These are phyloP conservation scores for Auricularia cornea DNA, from an alignment of 768 basidiomycete genomes.

Conservation along the genomic window DNA sequence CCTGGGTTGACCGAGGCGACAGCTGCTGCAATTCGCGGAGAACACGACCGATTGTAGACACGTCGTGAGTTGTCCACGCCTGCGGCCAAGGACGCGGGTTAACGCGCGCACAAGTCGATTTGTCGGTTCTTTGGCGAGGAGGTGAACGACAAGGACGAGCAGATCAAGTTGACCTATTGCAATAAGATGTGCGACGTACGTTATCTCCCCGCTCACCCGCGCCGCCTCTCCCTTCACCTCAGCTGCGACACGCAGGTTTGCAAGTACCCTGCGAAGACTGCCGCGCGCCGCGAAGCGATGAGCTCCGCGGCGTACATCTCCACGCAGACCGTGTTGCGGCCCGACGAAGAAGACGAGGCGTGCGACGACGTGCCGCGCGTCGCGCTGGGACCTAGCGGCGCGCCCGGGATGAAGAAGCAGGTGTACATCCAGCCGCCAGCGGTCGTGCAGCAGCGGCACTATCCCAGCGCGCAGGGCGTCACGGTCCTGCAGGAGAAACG, in stretches of 20 bases:
- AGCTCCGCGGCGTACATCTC: constrained; percentile 31
- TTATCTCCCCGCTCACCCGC: neutral
- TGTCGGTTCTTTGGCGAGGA: constrained; percentile 76
- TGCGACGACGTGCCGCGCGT: constrained; percentile 11
- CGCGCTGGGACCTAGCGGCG: constrained; percentile 17
- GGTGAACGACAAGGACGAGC: constrained; percentile 41
- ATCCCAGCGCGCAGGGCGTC: neutral
- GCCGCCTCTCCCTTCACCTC: too few relatives aligned
- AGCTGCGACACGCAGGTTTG: constrained; percentile 48
- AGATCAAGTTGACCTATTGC: constrained; percentile 45
- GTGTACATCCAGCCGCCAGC: neutral
- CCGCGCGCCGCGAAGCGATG: constrained; percentile 39
- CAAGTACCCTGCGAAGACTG: constrained; percentile 65
- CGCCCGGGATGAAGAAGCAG: constrained; percentile 2
- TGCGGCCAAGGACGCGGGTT: neutral
- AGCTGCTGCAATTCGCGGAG: constrained; percentile 53
- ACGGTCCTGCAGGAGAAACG: neutral
- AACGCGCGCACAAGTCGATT: constrained; percentile 39
- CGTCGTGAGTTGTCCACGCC: constrained; percentile 41
- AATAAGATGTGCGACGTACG: constrained; percentile 75
- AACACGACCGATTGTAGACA: constrained; percentile 55
- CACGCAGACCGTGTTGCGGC: constrained; percentile 10
- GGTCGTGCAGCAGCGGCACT: neutral
- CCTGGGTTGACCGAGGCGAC: constrained; percentile 19
- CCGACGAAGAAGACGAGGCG: constrained; percentile 2